Base-by-base conservation (phyloP, 2,329 filamentous ascomycete genomes). In the Ceratocystis cubensis region DNA sequence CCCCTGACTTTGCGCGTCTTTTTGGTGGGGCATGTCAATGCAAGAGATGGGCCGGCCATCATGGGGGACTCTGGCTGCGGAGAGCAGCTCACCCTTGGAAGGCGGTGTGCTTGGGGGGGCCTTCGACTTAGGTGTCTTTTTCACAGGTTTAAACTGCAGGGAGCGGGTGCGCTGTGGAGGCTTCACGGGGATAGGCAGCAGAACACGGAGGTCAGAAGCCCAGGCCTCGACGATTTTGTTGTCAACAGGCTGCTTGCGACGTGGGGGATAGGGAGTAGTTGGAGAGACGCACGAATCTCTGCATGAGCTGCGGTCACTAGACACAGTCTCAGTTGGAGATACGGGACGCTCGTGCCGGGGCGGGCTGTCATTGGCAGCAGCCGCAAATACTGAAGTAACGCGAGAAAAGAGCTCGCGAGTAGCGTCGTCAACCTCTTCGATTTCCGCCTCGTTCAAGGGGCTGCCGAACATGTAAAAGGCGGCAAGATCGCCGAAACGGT, bases 401-500 rank as follows among this genome's bases (percentile, higher is more conserved):
- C 64, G 50, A 22, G 48, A 59, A 48, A 66, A 66, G n/a, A 66
- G 48, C 46, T 68, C 66, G 8, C 56, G 59, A 10, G 64, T 65
- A 17, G 56, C 44, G 4, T 65, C 64, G 41, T 65, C 53, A 33
- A 25, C 64, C 28, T 61, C 63, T 20, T 64, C 41, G 22, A 25
- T 57, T 48, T 61, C 41, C 13, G 48, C 28, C 56, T 65, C 50
- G 41, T 65, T 65, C 8, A 46, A 59, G 5, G 67, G 71, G 33
- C 75, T 73, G 1, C 79, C 79, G 69, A 81, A 81, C 37, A 81
- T 75, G 69, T 78, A 79, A 68, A 81, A 81, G 1, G 79, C 79
- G 1, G 78, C 75, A 1, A 75, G 72, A 33, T 80, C 77, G 13
- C 77, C 75, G 46, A 78, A 74, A 22, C 75, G 76, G 64, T 80